Percentiles rank a stretch among this genome's conserved stretches.
phyloP scores from a whole-genome alignment of 306 rosid species.

The Erythrophleum fordii region DNA sequence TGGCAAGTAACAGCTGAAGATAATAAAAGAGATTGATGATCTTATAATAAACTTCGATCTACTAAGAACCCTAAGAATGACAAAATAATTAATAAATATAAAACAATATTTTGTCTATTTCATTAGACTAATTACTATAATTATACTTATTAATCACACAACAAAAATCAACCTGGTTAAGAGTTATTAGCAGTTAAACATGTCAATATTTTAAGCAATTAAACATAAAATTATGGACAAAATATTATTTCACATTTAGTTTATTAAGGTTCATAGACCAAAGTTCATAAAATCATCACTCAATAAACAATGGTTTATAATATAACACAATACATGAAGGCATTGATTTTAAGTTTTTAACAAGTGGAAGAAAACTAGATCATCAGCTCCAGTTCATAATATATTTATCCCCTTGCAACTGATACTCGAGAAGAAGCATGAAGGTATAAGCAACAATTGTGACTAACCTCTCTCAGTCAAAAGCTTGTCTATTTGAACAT shows the following conservation, averaged over 20 bases:
- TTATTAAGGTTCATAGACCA: not conserved
- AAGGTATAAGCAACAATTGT: conserved; percentile 22
- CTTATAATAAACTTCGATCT: too few relatives aligned
- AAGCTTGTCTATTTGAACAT: conserved; percentile 84
- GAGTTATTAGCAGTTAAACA: not conserved
- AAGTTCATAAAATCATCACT: not conserved
- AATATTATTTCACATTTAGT: not conserved
- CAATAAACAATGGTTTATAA: not conserved
- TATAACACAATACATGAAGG: not conserved
- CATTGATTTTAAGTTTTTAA: not conserved
- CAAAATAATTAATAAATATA: not conserved
- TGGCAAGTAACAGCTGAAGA: conserved; percentile 1
- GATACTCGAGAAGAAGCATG: conserved; percentile 14
- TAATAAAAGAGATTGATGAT: not conserved
- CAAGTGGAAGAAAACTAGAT: not conserved
- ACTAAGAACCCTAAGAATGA: not conserved
- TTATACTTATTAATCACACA: not conserved
- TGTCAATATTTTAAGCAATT: not conserved
- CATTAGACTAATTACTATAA: not conserved
- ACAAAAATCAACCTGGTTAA: not conserved
- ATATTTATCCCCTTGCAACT: not conserved
- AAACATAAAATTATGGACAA: not conserved
- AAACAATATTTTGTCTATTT: not conserved
- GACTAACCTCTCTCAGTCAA: conserved; percentile 78
- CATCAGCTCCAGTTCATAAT: not conserved